Conservation (phyloP, 768 basidiomycete genomes). For the Postia placenta region DNA sequence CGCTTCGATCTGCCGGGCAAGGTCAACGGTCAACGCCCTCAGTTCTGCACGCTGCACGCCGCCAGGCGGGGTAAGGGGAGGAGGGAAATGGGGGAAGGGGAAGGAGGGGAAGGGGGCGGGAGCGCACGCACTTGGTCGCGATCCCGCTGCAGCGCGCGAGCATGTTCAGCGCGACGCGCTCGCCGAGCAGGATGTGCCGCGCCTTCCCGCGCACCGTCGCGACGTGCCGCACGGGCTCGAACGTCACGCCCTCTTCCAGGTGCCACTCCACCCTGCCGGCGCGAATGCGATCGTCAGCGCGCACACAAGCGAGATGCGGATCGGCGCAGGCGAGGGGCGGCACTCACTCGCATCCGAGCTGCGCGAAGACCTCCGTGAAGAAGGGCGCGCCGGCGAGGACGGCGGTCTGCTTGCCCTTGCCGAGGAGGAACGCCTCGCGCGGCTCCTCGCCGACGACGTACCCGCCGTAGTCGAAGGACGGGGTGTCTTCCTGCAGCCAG, state of each 20-base stretch:
- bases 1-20: slow-evolving; percentile 66
- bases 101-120: background rate
- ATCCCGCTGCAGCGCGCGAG: slow-evolving; percentile 95
- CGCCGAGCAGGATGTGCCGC: slow-evolving; percentile 82
- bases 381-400: slow-evolving; percentile 95
- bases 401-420: slow-evolving; percentile 73
- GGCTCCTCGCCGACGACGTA: slow-evolving; percentile 91
- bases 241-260: slow-evolving; percentile 73
- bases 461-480: slow-evolving; percentile 94
- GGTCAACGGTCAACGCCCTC: slow-evolving; percentile 8
- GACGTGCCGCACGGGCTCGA: slow-evolving; percentile 77
- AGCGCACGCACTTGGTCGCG: slow-evolving; percentile 77
- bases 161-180: slow-evolving; percentile 88
- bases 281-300: background rate
- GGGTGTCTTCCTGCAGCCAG: slow-evolving; percentile 93
- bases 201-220: slow-evolving; percentile 91
- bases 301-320: too few species aligned
- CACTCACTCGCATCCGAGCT: slow-evolving; percentile 85
- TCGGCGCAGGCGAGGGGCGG: background rate
- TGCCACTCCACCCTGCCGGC: slow-evolving; percentile 85
- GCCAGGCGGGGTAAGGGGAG: too few species aligned
- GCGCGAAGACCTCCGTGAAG: slow-evolving; percentile 86
- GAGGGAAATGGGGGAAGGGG: too few species aligned
- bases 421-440: slow-evolving; percentile 83
- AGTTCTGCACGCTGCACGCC: too few species aligned